Percentiles rank a stretch among this genome's conserved stretches.
Conservation (phyloP, 2,329 filamentous ascomycete species). For the Aureobasidium pullulans region DNA sequence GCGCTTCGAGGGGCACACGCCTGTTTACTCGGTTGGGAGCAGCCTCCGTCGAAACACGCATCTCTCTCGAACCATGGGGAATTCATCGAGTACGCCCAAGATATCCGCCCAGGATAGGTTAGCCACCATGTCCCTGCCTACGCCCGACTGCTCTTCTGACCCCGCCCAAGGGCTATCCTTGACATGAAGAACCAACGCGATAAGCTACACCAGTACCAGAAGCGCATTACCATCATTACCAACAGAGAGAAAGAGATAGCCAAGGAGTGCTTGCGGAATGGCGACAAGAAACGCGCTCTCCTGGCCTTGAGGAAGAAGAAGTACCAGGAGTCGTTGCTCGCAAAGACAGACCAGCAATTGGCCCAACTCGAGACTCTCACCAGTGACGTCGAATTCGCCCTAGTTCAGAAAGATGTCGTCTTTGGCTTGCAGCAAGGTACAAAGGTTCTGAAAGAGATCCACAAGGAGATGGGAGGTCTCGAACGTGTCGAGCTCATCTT, state of each 20-base stretch:
- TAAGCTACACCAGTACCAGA: slow-evolving; percentile 93
- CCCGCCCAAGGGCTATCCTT: slow-evolving; percentile 69
- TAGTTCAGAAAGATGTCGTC: slow-evolving; percentile 93
- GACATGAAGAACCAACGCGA: slow-evolving; percentile 97
- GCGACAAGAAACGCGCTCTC: slow-evolving; percentile 74
- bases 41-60: not conserved
- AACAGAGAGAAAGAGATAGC: slow-evolving; percentile 82
- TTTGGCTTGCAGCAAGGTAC: slow-evolving; percentile 91
- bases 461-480: slow-evolving; percentile 90
- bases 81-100: slow-evolving; percentile 50
- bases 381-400: slow-evolving; percentile 84
- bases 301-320: slow-evolving; percentile 90
- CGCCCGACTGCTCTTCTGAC: slow-evolving; percentile 11
- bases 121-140: slow-evolving; percentile 23
- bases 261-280: slow-evolving; percentile 68
- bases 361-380: slow-evolving; percentile 86
- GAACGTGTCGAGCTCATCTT: slow-evolving; percentile 92
- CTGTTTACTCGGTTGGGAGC: not conserved
- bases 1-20: not conserved
- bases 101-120: slow-evolving; percentile 82
- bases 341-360: slow-evolving; percentile 88
- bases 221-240: slow-evolving; percentile 78
- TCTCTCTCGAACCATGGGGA: slow-evolving; percentile 47
- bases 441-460: slow-evolving; percentile 79
- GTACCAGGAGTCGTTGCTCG: slow-evolving; percentile 84